These are phyloP conservation scores for Babesia ovis DNA, from an alignment of 169 alveolate genomes.

Conservation along the genomic window DNA sequence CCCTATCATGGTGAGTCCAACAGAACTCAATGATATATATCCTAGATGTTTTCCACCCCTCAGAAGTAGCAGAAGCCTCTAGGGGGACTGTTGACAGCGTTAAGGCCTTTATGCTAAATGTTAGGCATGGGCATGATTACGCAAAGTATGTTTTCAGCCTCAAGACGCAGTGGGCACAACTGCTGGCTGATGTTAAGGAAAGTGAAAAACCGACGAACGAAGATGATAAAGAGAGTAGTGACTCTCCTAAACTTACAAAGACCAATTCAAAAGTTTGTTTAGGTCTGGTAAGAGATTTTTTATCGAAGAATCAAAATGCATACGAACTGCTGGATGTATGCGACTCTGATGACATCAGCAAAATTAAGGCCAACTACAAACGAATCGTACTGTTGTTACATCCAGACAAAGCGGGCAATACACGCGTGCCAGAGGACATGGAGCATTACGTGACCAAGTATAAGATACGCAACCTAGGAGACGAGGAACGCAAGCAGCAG, in stretches of 20 bases:
- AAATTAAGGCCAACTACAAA: slow-evolving; percentile 71
- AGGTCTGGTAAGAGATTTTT: slow-evolving; percentile 70
- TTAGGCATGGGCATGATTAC: not conserved
- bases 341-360: slow-evolving; percentile 70
- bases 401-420: slow-evolving; percentile 73
- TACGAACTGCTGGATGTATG: slow-evolving; percentile 72
- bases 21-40: not conserved
- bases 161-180: slow-evolving; percentile 46
- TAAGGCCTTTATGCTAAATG: not conserved
- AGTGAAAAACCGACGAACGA: slow-evolving; percentile 7
- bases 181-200: slow-evolving; percentile 4
- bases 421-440: slow-evolving; percentile 57
- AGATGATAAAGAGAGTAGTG: slow-evolving; percentile 14
- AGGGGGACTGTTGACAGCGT: not conserved
- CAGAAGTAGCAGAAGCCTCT: not conserved
- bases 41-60: slow-evolving; percentile 19
- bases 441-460: slow-evolving; percentile 67
- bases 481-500: slow-evolving; percentile 69
- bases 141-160: slow-evolving; percentile 10
- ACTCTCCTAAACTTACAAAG: not conserved
- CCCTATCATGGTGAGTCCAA: slow-evolving; percentile 20
- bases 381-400: slow-evolving; percentile 73
- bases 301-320: slow-evolving; percentile 68
- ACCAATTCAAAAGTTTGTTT: slow-evolving; percentile 37
- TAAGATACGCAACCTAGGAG: slow-evolving; percentile 55